phyloP scores from a whole-genome alignment of 2,329 filamentous ascomycete genomes.

The Arthroderma sp. region DNA sequence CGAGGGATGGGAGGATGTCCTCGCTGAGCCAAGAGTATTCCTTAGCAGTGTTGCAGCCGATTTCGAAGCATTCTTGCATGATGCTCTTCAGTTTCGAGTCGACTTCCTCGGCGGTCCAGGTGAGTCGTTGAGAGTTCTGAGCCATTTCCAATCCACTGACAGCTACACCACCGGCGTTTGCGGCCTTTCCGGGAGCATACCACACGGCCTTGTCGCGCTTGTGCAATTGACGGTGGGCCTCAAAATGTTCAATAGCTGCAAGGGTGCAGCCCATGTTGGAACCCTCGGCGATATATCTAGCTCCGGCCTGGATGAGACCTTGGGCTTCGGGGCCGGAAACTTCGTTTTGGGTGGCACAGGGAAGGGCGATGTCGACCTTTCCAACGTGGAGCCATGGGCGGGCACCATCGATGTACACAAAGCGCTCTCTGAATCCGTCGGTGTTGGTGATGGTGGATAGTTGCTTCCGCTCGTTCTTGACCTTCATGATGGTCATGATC shows the following conservation, averaged over 20 bases:
- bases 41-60: slow-evolving; percentile 77
- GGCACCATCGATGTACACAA: slow-evolving; percentile 75
- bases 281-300: slow-evolving; percentile 82
- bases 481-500: slow-evolving; percentile 60
- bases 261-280: slow-evolving; percentile 99
- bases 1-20: slow-evolving; percentile 75
- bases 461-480: slow-evolving; percentile 79
- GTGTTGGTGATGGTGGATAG: slow-evolving; percentile 57
- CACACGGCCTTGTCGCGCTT: slow-evolving; percentile 61
- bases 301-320: slow-evolving; percentile 61
- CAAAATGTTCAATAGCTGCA: slow-evolving; percentile 83
- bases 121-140: slow-evolving; percentile 80
- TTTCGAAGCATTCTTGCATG: slow-evolving; percentile 89
- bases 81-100: slow-evolving; percentile 82
- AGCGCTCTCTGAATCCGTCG: slow-evolving; percentile 46
- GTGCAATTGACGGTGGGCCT: slow-evolving; percentile 44
- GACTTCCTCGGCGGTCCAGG: slow-evolving; percentile 81
- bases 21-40: slow-evolving; percentile 68
- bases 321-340: slow-evolving; percentile 83
- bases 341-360: slow-evolving; percentile 95
- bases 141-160: slow-evolving; percentile 98
- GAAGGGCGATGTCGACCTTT: slow-evolving; percentile 80
- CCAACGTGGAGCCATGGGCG: slow-evolving; percentile 86
- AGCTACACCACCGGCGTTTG: slow-evolving; percentile 93
- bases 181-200: slow-evolving; percentile 95